Evolutionary conservation across 345 rosid genomes (phyloP).

Genomic region (Cardamine occulta): DNA sequence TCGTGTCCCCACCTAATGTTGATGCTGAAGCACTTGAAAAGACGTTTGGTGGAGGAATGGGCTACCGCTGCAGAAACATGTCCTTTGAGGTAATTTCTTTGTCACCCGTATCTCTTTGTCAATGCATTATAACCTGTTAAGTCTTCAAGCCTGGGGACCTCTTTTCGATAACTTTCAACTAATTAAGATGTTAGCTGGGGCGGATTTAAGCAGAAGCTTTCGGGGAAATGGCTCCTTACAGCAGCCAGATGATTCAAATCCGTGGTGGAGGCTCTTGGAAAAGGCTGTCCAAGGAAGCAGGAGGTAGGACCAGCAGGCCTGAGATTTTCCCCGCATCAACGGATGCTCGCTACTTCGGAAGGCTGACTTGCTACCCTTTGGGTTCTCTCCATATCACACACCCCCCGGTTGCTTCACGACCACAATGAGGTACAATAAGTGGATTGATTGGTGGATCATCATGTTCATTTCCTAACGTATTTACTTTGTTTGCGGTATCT

Average conservation of each 20-base stretch:
- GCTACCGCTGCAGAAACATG: conserved; percentile 91
- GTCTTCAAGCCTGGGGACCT: conserved; percentile 7
- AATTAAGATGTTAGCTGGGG: conserved; percentile 47
- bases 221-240: conserved; percentile 65
- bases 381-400: conserved; percentile 91
- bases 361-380: conserved; percentile 76
- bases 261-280: conserved; percentile 86
- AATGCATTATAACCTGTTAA: neutral
- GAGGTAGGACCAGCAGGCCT: conserved; percentile 69
- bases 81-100: conserved; percentile 66
- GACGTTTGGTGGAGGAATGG: conserved; percentile 93
- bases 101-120: neutral
- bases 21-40: conserved; percentile 76
- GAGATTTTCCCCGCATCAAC: conserved; percentile 93
- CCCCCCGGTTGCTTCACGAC: conserved; percentile 86
- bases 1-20: conserved; percentile 76
- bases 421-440: conserved; percentile 74
- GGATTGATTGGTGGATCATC: conserved; percentile 3
- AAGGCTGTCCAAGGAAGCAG: conserved; percentile 77
- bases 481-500: conserved; percentile 64
- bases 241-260: conserved; percentile 71
- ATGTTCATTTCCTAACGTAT: conserved; percentile 26
- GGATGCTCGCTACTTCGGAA: conserved; percentile 74
- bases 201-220: conserved; percentile 83
- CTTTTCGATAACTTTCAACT: conserved; percentile 20